Conservation (phyloP, 169 alveolate species). For the Plasmodium cynomolgi region DNA sequence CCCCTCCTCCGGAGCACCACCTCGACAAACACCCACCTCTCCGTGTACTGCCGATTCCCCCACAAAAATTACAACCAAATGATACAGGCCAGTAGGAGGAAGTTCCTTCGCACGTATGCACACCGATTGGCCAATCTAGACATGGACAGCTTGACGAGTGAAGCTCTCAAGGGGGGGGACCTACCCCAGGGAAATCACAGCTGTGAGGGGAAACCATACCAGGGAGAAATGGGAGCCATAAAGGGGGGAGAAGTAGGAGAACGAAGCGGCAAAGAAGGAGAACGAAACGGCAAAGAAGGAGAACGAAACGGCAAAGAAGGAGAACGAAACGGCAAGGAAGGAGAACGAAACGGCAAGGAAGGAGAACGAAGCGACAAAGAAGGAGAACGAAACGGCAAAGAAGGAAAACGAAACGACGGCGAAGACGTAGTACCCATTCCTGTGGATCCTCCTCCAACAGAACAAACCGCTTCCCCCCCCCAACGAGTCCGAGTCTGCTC, state of each 20-base stretch:
- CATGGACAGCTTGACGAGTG: neutral
- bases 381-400: neutral
- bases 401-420: neutral
- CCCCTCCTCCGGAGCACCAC: neutral
- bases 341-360: neutral
- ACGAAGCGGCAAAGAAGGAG: neutral
- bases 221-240: neutral
- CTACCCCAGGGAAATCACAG: no score
- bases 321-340: neutral
- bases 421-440: neutral
- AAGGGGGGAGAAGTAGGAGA: neutral
- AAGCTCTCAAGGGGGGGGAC: neutral
- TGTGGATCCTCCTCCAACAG: neutral
- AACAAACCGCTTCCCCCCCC: neutral
- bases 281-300: neutral
- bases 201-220: neutral
- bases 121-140: neutral
- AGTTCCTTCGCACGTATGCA: conserved; percentile 19
- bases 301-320: neutral
- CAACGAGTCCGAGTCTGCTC: neutral
- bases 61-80: neutral
- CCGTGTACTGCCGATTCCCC: conserved; percentile 30
- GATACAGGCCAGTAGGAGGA: conserved; percentile 13
- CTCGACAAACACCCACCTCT: neutral
- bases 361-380: neutral